Base-by-base conservation (phyloP, 805 yeast species). In the Candida quercuum region DNA sequence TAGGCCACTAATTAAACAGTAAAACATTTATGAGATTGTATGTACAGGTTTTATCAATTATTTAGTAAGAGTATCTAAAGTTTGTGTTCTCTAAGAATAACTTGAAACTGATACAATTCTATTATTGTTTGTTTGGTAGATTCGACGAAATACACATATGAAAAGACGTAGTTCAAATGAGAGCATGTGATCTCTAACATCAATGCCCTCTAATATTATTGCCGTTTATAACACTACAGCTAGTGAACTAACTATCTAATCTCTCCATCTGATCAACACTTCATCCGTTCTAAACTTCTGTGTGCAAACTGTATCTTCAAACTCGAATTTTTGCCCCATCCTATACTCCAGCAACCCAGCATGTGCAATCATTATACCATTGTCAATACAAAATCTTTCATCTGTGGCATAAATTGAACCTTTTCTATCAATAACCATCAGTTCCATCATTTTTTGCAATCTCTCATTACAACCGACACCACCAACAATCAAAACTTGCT, bases 331-430 rank as follows among this genome's bases (percentile, higher is more conserved):
- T 39, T 76, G 78, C 1, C 97, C 96, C 71, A 81, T 83, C 49
- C 98, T 69, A 54, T 78, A 88, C 36, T 84, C 86, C 41, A 93
- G 59, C 33, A 93, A 64, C 0, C 99, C 99, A 0, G 99, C 98
- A 54, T 93, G 99, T 0, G 99, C 99, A 52, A 93, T 93, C 99
- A 93, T 93, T 27, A 91, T 93, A 10, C 99, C 99, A 54, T 93
- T 93, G 57, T 93, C 99, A 31, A 93, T 93, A 62, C 99, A 93
- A 57, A 93, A 91, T 41, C 98, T 64, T 56, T 93, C 98, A 60
- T 93, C 99, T 0, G 99, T 93, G 3, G 99, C 96, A 57, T 71
- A 87, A 4, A 93, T 81, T n/a, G 76, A 71, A 0, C 98, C 98
- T 47, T 80, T 78, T 46, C 99, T 69, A 52, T 89, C 98, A 32